These are phyloP conservation scores for Pseudogymnoascus sp. DNA, from an alignment of 2,329 filamentous ascomycete species.

Conservation along the genomic window DNA sequence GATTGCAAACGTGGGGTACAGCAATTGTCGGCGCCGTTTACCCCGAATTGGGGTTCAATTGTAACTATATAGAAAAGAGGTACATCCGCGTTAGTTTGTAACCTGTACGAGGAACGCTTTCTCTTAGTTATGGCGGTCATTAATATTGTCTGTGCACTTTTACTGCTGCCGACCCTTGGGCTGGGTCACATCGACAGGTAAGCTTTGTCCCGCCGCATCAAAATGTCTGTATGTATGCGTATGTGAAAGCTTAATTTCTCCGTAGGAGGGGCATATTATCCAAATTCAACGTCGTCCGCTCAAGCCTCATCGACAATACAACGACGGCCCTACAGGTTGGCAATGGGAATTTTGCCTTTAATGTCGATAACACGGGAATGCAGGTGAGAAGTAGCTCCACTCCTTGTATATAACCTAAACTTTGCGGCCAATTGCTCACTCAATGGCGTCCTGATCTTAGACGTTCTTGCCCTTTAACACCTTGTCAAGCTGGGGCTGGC, in stretches of 20 bases:
- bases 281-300: background rate
- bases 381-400: constrained; percentile 22
- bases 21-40: background rate
- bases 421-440: background rate
- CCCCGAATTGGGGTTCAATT: background rate
- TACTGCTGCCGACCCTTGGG: background rate
- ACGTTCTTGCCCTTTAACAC: constrained; percentile 37
- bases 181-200: background rate
- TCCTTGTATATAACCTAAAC: background rate
- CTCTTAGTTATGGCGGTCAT: background rate
- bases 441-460: background rate
- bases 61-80: background rate
- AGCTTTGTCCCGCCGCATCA: background rate
- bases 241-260: background rate
- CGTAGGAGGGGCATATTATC: background rate
- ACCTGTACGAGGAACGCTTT: background rate
- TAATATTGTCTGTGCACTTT: background rate
- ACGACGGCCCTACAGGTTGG: constrained; percentile 35
- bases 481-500: constrained; percentile 39
- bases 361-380: constrained; percentile 38
- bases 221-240: background rate
- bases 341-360: constrained; percentile 42
- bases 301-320: constrained; percentile 17
- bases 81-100: background rate
- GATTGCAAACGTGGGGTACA: background rate